These are phyloP conservation scores for Conringia planisiliqua DNA, from an alignment of 345 rosid genomes.

Conservation along the genomic window DNA sequence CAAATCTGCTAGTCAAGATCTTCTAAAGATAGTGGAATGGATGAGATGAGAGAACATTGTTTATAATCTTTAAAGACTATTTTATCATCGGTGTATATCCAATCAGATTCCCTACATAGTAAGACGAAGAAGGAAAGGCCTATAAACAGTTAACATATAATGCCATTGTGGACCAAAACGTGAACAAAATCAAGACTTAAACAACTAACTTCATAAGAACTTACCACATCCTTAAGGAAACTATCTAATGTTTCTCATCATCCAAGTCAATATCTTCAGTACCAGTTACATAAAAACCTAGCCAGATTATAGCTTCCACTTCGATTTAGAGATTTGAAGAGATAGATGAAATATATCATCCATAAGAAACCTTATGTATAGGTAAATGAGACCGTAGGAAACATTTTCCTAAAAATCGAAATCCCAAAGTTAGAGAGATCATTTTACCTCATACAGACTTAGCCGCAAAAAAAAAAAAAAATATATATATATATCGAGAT, in stretches of 20 bases:
- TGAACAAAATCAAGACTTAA: not conserved
- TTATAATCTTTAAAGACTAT: not conserved
- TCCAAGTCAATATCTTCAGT: not conserved
- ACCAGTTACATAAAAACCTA: not conserved
- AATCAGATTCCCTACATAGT: not conserved
- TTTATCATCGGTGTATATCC: not conserved
- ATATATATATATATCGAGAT: not conserved
- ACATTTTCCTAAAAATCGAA: not conserved
- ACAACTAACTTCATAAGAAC: not conserved
- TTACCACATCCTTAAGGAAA: not conserved
- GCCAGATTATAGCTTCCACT: not conserved
- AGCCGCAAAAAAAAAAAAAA: not conserved
- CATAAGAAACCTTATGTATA: not conserved
- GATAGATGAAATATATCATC: not conserved
- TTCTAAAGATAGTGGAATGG: conserved; percentile 15
- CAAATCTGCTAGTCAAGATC: conserved; percentile 20
- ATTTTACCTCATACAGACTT: not conserved
- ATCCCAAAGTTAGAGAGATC: not conserved
- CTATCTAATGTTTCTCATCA: not conserved
- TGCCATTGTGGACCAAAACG: not conserved
- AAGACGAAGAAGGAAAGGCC: not conserved
- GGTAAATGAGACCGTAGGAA: not conserved
- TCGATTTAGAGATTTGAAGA: not conserved
- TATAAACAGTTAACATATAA: not conserved
- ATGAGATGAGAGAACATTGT: conserved; percentile 23